These are phyloP conservation scores for Suhomyces faveliae DNA, from an alignment of 805 yeast genomes.

Conservation along the genomic window DNA sequence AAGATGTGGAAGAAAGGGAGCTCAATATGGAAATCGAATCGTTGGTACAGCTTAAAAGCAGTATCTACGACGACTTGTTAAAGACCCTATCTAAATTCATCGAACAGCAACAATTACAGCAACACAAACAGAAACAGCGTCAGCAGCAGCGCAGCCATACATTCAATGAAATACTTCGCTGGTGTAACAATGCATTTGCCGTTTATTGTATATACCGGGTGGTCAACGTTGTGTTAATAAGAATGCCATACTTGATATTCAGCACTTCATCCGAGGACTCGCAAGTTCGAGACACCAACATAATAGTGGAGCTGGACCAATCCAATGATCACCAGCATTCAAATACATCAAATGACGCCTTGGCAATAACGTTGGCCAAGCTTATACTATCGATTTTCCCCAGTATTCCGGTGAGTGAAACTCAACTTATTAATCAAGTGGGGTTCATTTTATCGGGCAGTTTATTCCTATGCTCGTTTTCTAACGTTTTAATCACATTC, in stretches of 20 bases:
- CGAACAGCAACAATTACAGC: slow-evolving; percentile 10
- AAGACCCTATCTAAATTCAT: slow-evolving; percentile 17
- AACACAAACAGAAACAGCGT: not conserved
- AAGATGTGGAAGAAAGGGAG: slow-evolving; percentile 29
- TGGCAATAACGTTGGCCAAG: slow-evolving; percentile 49
- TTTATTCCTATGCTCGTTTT: slow-evolving; percentile 60
- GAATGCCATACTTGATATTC: slow-evolving; percentile 34
- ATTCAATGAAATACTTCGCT: slow-evolving; percentile 4
- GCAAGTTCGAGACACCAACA: slow-evolving; percentile 9
- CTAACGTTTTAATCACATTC: slow-evolving; percentile 61
- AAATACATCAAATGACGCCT: slow-evolving; percentile 38
- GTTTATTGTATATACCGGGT: slow-evolving; percentile 52
- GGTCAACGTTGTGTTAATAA: slow-evolving; percentile 39
- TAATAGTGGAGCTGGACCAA: slow-evolving; percentile 3
- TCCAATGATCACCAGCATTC: slow-evolving; percentile 6
- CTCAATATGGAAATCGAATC: slow-evolving; percentile 40
- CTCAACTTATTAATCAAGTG: slow-evolving; percentile 44
- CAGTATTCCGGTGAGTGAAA: slow-evolving; percentile 30
- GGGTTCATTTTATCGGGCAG: slow-evolving; percentile 56
- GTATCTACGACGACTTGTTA: slow-evolving; percentile 31
- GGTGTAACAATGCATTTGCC: slow-evolving; percentile 33
- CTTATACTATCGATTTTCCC: slow-evolving; percentile 28
- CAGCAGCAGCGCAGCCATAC: not conserved
- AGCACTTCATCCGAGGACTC: slow-evolving; percentile 2
- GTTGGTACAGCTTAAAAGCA: slow-evolving; percentile 28